phyloP scores from a whole-genome alignment of 306 rosid genomes.

The Canavalia gladiata region DNA sequence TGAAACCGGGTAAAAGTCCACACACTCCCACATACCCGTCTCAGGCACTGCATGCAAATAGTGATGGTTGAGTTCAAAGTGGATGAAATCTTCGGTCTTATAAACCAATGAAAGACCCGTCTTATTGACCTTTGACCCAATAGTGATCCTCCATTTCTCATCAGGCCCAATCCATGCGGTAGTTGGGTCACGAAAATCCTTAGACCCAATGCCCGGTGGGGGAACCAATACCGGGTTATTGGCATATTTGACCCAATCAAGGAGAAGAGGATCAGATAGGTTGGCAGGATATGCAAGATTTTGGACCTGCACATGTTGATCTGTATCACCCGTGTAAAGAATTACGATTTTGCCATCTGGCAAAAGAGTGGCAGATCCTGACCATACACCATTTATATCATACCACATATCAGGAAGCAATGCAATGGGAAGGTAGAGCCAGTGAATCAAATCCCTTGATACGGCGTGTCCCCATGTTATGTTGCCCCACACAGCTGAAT shows the following conservation, averaged over 20 bases:
- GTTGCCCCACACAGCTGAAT: constrained; percentile 88
- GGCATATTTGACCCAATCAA: constrained; percentile 75
- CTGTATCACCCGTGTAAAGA: constrained; percentile 73
- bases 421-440: constrained; percentile 83
- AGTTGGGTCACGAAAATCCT: constrained; percentile 82
- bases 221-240: constrained; percentile 75
- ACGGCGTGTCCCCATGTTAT: constrained; percentile 93
- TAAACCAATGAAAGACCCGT: constrained; percentile 70
- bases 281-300: constrained; percentile 79
- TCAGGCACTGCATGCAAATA: constrained; percentile 72
- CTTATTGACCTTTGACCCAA: constrained; percentile 64
- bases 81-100: constrained; percentile 61
- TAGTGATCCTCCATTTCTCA: constrained; percentile 65
- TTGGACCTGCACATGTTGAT: constrained; percentile 69
- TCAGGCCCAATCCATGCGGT: constrained; percentile 78
- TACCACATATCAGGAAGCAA: constrained; percentile 67
- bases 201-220: constrained; percentile 55
- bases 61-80: constrained; percentile 48
- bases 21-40: constrained; percentile 98
- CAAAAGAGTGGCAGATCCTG: constrained; percentile 78
- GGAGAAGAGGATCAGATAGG: constrained; percentile 83
- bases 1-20: constrained; percentile 80
- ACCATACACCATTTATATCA: constrained; percentile 84
- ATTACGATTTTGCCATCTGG: constrained; percentile 78
- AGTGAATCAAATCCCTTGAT: constrained; percentile 78